These are phyloP conservation scores for Blastobotrys mokoenaii DNA, from an alignment of 805 yeast genomes.

Conservation along the genomic window DNA sequence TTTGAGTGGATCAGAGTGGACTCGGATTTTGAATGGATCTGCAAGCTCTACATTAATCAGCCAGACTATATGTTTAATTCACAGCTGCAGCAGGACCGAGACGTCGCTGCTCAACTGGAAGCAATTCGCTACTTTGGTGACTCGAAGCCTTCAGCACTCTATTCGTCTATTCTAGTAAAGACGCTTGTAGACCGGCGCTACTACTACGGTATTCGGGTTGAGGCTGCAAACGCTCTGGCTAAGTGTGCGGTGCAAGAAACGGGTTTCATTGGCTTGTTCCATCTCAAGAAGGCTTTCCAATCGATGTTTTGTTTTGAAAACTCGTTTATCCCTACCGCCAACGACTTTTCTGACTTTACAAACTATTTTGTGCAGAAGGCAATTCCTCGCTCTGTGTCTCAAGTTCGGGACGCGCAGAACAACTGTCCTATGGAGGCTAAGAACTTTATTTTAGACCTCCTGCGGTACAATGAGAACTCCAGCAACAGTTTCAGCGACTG, in stretches of 20 bases:
- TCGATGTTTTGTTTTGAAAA: conserved; percentile 63
- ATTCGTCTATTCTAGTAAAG: conserved; percentile 69
- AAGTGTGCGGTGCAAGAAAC: conserved; percentile 52
- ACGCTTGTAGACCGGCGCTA: conserved; percentile 79
- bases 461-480: conserved; percentile 79
- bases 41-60: conserved; percentile 69
- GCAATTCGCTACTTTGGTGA: conserved; percentile 68
- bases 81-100: conserved; percentile 89
- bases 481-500: conserved; percentile 71
- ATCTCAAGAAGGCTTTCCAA: conserved; percentile 62
- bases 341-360: conserved; percentile 68
- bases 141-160: conserved; percentile 49
- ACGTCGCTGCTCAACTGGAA: conserved; percentile 89
- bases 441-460: conserved; percentile 55
- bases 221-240: conserved; percentile 77
- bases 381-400: conserved; percentile 54
- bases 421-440: conserved; percentile 52
- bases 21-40: conserved; percentile 96
- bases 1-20: conserved; percentile 98
- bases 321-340: conserved; percentile 63
- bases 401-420: conserved; percentile 54
- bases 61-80: conserved; percentile 94
- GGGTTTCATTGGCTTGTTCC: conserved; percentile 64
- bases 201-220: conserved; percentile 79
- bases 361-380: conserved; percentile 61